Percentiles rank a stretch among this genome's conserved stretches.
These are phyloP conservation scores for Naegleria lovaniensis DNA, from an alignment of 208 protist species.

Conservation along the genomic window DNA sequence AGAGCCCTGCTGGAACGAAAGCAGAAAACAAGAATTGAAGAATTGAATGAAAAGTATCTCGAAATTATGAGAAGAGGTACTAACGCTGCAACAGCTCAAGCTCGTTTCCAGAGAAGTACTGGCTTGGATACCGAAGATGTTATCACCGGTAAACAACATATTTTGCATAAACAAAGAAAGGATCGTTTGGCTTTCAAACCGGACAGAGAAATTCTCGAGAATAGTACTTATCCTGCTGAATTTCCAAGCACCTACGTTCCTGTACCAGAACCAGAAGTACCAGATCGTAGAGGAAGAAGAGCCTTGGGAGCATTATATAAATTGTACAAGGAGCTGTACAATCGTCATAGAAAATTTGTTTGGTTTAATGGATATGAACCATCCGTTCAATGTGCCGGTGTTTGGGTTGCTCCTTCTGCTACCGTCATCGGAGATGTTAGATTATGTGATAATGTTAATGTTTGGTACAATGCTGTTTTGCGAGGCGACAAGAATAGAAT, in stretches of 20 bases:
- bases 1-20: neutral
- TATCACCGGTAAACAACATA: neutral
- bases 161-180: slow-evolving; percentile 16
- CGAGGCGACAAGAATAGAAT: slow-evolving; percentile 58
- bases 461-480: slow-evolving; percentile 76
- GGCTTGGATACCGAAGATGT: neutral
- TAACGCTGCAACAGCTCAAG: neutral
- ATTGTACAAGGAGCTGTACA: neutral
- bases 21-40: neutral
- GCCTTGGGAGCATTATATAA: neutral
- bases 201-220: slow-evolving; percentile 8
- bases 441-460: slow-evolving; percentile 62
- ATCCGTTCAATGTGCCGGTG: neutral
- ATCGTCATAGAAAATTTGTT: slow-evolving; percentile 1
- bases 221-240: slow-evolving; percentile 1
- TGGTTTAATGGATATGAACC: slow-evolving; percentile 7
- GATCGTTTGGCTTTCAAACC: neutral
- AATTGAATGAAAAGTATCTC: neutral
- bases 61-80: neutral
- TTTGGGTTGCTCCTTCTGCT: slow-evolving; percentile 64
- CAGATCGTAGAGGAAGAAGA: neutral
- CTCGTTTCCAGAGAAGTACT: neutral
- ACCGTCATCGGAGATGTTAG: slow-evolving; percentile 70
- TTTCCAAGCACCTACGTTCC: slow-evolving; percentile 2
- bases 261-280: slow-evolving; percentile 1